Base-by-base conservation (phyloP, 2,329 filamentous ascomycete species). In the Curvularia sp. region DNA sequence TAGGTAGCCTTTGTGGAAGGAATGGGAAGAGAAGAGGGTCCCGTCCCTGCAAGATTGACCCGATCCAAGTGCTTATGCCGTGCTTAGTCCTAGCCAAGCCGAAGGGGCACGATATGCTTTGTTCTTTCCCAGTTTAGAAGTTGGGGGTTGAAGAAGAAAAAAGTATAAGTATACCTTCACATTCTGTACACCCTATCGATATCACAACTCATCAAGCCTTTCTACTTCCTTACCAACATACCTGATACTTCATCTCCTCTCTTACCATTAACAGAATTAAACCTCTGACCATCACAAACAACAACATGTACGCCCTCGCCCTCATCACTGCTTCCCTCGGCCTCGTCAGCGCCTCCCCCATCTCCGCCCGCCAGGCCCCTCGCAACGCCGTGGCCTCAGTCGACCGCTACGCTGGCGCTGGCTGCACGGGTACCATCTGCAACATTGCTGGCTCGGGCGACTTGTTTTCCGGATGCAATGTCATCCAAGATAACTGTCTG, bases 361-460 rank as follows among this genome's bases (percentile, higher is more conserved):
- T 50, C 49, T 41, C 10, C n/a, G 42, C 39, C 13, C 54, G 61
- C 35, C 61, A 64, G 46, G 39, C 33, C 1, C 26, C 18, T 41
- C 46, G 12, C 5, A 48, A 20, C 28, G 5, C 13, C 44, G 55
- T 62, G 18, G 63, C 63, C 22, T 62, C 58, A 2, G 61, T 66
- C 18, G 63, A 66, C 44, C 63, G 63, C n/a, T 60, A 53, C 15
- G 28, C 61, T 12, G 61, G 53, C 31, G 26, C 39, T 30, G 54
- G 46, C 22, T 66, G 63, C 54, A 60, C 52, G 1, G 53, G 57
- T 1, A 64, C 54, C 24, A 49, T 64, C 0, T 66, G 63, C 33
- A 66, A 66, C 54, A 64, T 24, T 7, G 63, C 63, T 7, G 63
- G 63, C 3, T 53, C 61, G 1, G 63, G 63, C 0, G 63, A 66